phyloP scores from a whole-genome alignment of 371 early-diverging fungal genomes.

The Syncephalastrum monosporum region DNA sequence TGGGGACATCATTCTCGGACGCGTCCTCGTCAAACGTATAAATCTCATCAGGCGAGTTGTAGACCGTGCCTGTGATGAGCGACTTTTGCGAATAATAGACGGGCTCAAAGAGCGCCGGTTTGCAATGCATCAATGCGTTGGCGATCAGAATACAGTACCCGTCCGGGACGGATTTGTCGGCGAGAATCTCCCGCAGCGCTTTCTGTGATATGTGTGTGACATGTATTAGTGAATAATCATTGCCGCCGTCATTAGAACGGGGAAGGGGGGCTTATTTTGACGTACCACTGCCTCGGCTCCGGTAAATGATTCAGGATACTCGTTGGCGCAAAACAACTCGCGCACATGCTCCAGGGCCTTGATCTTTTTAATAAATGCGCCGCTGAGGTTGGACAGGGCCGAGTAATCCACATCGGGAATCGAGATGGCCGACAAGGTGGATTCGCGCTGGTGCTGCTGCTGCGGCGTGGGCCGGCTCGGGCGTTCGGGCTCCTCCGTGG shows the following conservation, averaged over 20 bases:
- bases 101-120: constrained; percentile 34
- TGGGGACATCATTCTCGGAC: constrained; percentile 23
- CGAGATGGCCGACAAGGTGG: constrained; percentile 7
- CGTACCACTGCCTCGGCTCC: constrained; percentile 49
- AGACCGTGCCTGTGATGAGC: constrained; percentile 30
- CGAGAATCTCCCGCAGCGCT: constrained; percentile 16
- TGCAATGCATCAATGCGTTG: constrained; percentile 35
- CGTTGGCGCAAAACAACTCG: constrained; percentile 40
- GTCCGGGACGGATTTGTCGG: constrained; percentile 25
- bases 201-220: constrained; percentile 12
- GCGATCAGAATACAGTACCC: constrained; percentile 33
- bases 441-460: constrained; percentile 5
- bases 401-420: constrained; percentile 14
- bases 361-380: constrained; percentile 17
- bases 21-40: constrained; percentile 42
- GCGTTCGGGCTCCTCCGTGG: not conserved
- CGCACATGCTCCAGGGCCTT: constrained; percentile 27
- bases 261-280: not conserved
- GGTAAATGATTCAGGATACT: constrained; percentile 47
- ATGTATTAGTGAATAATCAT: not conserved
- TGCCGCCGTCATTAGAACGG: not conserved
- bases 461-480: not conserved
- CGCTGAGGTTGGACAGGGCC: constrained; percentile 19
- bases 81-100: constrained; percentile 48
- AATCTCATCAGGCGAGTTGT: constrained; percentile 40